Conservation (phyloP, 176 grass and related monocot species). For the Avena eriantha region DNA sequence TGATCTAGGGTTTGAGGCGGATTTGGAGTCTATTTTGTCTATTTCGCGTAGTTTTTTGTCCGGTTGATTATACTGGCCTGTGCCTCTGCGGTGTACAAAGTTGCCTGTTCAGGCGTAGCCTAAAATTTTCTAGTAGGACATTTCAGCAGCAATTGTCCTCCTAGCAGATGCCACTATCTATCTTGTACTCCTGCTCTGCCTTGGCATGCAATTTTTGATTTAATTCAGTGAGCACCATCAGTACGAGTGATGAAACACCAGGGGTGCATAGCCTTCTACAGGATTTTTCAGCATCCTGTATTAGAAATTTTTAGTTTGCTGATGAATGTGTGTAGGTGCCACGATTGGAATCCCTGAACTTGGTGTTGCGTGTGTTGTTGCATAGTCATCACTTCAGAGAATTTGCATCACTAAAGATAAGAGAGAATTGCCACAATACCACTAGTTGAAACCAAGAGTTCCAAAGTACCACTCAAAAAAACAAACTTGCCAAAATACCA, state of each 20-base stretch:
- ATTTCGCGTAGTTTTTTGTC: not conserved
- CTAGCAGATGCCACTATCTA: no score
- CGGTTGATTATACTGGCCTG: no score
- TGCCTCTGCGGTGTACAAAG: no score
- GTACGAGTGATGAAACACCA: not conserved
- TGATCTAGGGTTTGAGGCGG: not conserved
- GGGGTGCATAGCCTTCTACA: not conserved
- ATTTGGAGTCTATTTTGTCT: not conserved
- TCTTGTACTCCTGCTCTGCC: not conserved
- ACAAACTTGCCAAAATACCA: no score
- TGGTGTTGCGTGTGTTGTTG: not conserved
- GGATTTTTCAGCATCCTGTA: not conserved
- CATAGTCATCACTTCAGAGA: not conserved
- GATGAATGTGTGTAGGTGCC: conserved; percentile 14
- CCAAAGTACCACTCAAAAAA: no score
- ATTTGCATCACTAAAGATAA: not conserved
- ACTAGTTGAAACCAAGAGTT: no score
- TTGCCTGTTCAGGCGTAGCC: no score
- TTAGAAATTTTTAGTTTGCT: no score
- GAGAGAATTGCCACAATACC: no score
- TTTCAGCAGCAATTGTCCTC: no score
- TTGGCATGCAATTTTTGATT: no score
- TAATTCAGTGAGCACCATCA: not conserved
- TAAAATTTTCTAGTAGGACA: no score
- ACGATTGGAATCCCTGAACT: conserved; percentile 1